Base-by-base conservation (phyloP, 2,329 filamentous ascomycete species). In the Torrubiella hemipterigena region DNA sequence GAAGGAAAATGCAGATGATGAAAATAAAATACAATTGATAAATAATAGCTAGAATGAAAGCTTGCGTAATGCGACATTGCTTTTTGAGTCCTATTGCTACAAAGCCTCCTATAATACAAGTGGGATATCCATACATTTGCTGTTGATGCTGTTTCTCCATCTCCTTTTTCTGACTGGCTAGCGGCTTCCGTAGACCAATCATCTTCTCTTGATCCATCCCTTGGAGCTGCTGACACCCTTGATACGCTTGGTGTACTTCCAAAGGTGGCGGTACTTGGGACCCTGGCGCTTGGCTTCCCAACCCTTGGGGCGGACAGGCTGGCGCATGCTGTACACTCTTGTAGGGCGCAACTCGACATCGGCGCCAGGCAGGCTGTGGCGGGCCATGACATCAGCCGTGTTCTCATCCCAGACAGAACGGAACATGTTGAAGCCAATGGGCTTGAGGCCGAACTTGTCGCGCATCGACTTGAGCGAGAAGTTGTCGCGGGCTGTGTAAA, bases 381-480 rank as follows among this genome's bases (percentile, higher is more conserved):
- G 72, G 50, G 75, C 65, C 89, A 98, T 95, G 40, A 98, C 84
- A 30, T 65, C 76, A n/a, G 73, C 76, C 32, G 83, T 98, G 46
- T 72, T 74, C 37, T 91, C 82, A 55, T 98, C 91, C 84, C 87
- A 96, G 42, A 81, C 63, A 37, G 76, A 79, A 42, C 91, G 77
- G 76, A 96, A 98, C 45, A 98, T 62, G 51, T 77, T 83, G 45
- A 85, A 81, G 26, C 87, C 87, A 36, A 95, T 75, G 7, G 87
- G 73, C 36, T 64, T 68, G 38, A 91, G 62, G 35, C 63, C 57
- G 51, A 83, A 73, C 51, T 76, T 77, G 50, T 77, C 70, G 42
- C 78, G 70, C 54, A 93, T 81, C 38, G 72, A 74, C 49, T 84
- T 77, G 38, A 94, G 61, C 34, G 69, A 77, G 60, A 93, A 93